Percentiles rank a stretch among this genome's conserved stretches.
Evolutionary conservation across 345 rosid genomes (phyloP).

Genomic region (Cardiospermum halicacabum): DNA sequence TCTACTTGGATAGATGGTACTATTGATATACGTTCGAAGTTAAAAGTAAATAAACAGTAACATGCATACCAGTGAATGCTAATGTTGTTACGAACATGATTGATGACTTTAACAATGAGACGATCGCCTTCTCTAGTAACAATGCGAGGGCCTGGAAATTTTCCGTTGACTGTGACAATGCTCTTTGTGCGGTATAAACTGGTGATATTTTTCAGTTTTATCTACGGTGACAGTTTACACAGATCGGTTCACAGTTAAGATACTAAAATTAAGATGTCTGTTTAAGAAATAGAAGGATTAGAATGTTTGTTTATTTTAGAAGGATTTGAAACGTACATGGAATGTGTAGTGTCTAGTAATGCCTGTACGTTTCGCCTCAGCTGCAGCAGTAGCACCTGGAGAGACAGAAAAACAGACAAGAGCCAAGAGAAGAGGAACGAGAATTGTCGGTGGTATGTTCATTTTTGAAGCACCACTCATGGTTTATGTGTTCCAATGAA

Average conservation of each 20-base stretch:
- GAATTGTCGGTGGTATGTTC: constrained; percentile 8
- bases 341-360: constrained; percentile 46
- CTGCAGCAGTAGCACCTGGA: constrained; percentile 24
- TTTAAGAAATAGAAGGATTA: too few species aligned
- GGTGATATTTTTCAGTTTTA: constrained; percentile 35
- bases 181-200: constrained; percentile 44
- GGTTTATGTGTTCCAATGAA: not conserved
- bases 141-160: constrained; percentile 51
- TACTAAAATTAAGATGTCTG: too few species aligned
- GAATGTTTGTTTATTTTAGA: too few species aligned
- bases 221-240: constrained; percentile 18
- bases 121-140: constrained; percentile 54
- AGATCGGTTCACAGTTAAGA: not conserved
- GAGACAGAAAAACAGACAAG: constrained; percentile 20
- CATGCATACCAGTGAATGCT: constrained; percentile 48
- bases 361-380: constrained; percentile 22
- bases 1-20: too few species aligned
- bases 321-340: constrained; percentile 27
- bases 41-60: too few species aligned
- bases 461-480: constrained; percentile 18
- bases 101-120: constrained; percentile 39
- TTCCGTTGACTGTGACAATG: constrained; percentile 47
- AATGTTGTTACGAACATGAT: constrained; percentile 32
- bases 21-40: too few species aligned
- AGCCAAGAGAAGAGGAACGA: constrained; percentile 20